A percentile compares a stretch with the other conserved stretches of the same genome.
Evolutionary conservation across 2,329 filamentous ascomycete genomes (phyloP).

Genomic region (Paracorniculantispora psalliotae): DNA sequence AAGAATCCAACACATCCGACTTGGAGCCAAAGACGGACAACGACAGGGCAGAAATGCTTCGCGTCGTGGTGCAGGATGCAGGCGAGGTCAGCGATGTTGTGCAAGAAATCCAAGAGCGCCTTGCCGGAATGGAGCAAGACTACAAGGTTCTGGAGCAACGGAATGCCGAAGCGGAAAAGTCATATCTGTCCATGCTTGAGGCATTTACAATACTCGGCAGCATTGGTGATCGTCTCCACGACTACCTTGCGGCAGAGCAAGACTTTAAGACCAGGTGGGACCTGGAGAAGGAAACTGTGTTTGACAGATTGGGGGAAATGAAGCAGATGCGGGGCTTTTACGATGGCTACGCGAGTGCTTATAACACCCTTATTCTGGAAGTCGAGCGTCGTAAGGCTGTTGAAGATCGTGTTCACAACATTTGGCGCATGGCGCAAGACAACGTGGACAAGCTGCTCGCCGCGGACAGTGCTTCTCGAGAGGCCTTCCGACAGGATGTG

Average conservation of each 20-base stretch:
- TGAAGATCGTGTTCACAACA: conserved; percentile 66
- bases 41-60: conserved; percentile 78
- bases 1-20: conserved; percentile 45
- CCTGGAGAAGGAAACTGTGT: conserved; percentile 66
- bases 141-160: conserved; percentile 60
- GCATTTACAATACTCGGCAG: conserved; percentile 64
- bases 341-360: conserved; percentile 77
- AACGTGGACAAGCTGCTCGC: conserved; percentile 71
- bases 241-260: conserved; percentile 59
- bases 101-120: conserved; percentile 66
- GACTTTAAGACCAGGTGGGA: conserved; percentile 66
- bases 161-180: conserved; percentile 44
- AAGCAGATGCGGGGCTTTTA: conserved; percentile 76
- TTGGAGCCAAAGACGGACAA: conserved; percentile 68
- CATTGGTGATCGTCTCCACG: conserved; percentile 60
- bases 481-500: conserved; percentile 74
- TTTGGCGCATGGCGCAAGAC: conserved; percentile 73
- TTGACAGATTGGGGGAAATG: conserved; percentile 67
- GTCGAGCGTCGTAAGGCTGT: conserved; percentile 68
- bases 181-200: conserved; percentile 53
- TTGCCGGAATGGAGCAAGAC: conserved; percentile 70
- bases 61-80: conserved; percentile 69
- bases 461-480: conserved; percentile 66
- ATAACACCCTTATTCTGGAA: conserved; percentile 80
- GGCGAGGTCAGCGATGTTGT: conserved; percentile 62